phyloP scores from a whole-genome alignment of 1,284 basidiomycete species.

The Macrocybe sp. region DNA sequence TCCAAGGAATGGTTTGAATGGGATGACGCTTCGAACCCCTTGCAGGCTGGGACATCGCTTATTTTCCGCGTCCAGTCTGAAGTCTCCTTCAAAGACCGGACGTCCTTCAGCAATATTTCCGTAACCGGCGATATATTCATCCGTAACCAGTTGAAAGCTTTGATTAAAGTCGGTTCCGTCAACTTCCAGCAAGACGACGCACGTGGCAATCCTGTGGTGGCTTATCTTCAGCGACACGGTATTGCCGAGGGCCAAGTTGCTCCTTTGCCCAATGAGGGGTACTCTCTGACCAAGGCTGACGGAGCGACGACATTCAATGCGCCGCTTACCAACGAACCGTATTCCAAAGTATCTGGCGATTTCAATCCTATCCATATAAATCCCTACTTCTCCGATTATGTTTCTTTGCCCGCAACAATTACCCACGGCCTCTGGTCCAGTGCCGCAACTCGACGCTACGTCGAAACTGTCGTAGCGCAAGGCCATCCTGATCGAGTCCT shows the following conservation, averaged over 20 bases:
- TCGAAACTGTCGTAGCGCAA: slow-evolving; percentile 93
- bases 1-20: slow-evolving; percentile 99
- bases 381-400: slow-evolving; percentile 96
- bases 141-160: slow-evolving; percentile 79
- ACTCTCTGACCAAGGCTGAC: slow-evolving; percentile 65
- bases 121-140: slow-evolving; percentile 86
- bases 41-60: slow-evolving; percentile 77
- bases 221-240: slow-evolving; percentile 92
- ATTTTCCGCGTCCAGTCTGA: slow-evolving; percentile 88
- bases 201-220: slow-evolving; percentile 90
- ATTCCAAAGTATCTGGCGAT: slow-evolving; percentile 94
- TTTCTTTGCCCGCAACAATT: slow-evolving; percentile 92
- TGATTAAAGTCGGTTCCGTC: slow-evolving; percentile 86
- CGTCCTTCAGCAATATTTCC: slow-evolving; percentile 76
- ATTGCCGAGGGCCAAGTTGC: slow-evolving; percentile 71
- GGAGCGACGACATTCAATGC: slow-evolving; percentile 64
- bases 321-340: slow-evolving; percentile 90
- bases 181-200: slow-evolving; percentile 85
- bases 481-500: slow-evolving; percentile 89
- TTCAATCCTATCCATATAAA: slow-evolving; percentile 99
- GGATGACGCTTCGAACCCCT: slow-evolving; percentile 79
- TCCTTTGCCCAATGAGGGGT: slow-evolving; percentile 82
- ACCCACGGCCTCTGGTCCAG: slow-evolving; percentile 98
- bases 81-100: slow-evolving; percentile 89
- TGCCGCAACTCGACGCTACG: slow-evolving; percentile 89